Evolutionary conservation across 2,329 filamentous ascomycete species (phyloP).

Genomic region (Botrytis sinoallii): DNA sequence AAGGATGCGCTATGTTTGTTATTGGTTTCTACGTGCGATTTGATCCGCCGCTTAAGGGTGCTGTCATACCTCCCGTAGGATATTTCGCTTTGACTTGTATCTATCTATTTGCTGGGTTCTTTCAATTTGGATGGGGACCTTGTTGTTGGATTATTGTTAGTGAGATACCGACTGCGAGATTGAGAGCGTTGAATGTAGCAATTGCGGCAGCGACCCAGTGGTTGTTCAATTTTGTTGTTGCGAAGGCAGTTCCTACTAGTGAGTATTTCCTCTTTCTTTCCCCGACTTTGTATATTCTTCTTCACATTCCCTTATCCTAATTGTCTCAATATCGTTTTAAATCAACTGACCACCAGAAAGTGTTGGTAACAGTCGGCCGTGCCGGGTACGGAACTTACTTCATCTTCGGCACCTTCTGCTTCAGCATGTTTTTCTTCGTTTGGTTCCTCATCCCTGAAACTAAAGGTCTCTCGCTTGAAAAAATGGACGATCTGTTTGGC

Average conservation of each 20-base stretch:
- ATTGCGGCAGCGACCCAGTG: constrained; percentile 67
- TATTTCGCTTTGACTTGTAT: constrained; percentile 70
- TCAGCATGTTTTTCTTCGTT: constrained; percentile 49
- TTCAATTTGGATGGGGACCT: constrained; percentile 69
- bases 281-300: background rate
- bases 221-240: constrained; percentile 73
- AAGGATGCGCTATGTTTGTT: constrained; percentile 63
- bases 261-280: background rate
- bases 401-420: constrained; percentile 60
- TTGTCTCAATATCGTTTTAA: no score
- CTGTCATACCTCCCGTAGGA: constrained; percentile 59
- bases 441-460: constrained; percentile 57
- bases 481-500: constrained; percentile 28
- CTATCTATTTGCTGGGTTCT: constrained; percentile 68
- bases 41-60: constrained; percentile 52
- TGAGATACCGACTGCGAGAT: constrained; percentile 65
- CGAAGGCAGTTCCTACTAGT: constrained; percentile 63
- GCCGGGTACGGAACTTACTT: constrained; percentile 58
- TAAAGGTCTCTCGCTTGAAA: constrained; percentile 61
- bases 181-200: constrained; percentile 65
- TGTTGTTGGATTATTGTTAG: constrained; percentile 66
- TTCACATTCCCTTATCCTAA: no score
- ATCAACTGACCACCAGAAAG: background rate
- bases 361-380: constrained; percentile 49
- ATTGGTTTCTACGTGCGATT: constrained; percentile 69